Evolutionary conservation across 2,329 filamentous ascomycete genomes (phyloP).

Genomic region (Pseudocercospora pini-densiflorae): DNA sequence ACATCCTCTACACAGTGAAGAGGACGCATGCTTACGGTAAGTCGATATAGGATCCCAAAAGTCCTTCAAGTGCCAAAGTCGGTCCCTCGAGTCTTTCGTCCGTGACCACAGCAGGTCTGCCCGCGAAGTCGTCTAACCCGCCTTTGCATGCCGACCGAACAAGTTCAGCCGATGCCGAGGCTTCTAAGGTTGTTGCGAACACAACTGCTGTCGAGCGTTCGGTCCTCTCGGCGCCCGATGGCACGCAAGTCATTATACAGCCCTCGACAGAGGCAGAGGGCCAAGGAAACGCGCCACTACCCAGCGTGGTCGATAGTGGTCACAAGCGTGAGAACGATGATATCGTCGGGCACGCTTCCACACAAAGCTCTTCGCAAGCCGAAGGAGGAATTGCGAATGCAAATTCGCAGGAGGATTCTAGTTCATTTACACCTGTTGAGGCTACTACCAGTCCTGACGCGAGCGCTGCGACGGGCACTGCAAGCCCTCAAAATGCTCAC

Average conservation of each 20-base stretch:
- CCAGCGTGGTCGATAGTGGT: background rate
- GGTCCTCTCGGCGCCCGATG: background rate
- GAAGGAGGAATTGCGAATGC: background rate
- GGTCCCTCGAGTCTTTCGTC: background rate
- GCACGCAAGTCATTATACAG: background rate
- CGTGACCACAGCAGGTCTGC: background rate
- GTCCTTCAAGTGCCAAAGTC: background rate
- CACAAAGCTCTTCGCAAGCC: background rate
- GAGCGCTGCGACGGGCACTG: background rate
- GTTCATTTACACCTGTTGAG: background rate
- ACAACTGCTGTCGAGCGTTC: background rate
- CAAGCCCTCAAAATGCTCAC: background rate
- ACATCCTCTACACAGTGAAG: background rate
- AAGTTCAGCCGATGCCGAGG: background rate
- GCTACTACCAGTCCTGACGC: background rate
- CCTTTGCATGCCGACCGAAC: background rate
- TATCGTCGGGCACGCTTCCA: background rate
- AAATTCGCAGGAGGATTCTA: background rate
- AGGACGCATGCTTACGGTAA: slow-evolving; percentile 36
- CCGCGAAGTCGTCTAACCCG: background rate
- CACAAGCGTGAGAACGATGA: background rate
- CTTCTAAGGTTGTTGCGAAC: background rate
- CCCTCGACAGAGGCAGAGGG: background rate
- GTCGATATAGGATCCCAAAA: slow-evolving; percentile 16
- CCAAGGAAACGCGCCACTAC: background rate